phyloP scores from a whole-genome alignment of 2,329 filamentous ascomycete genomes.

The Plectosphaerella cucumerina region DNA sequence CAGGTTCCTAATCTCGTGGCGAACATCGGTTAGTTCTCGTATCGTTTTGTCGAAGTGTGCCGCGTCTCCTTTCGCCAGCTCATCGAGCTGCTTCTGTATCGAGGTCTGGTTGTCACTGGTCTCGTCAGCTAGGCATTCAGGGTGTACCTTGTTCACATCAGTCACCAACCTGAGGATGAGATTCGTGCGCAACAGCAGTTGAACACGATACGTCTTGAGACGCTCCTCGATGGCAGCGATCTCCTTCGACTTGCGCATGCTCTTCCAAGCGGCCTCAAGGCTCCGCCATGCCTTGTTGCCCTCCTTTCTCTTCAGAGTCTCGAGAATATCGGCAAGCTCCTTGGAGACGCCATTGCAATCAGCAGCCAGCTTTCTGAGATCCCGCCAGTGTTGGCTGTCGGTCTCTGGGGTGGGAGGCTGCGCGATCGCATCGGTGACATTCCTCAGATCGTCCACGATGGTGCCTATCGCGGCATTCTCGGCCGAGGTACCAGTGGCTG shows the following conservation, averaged over 20 bases:
- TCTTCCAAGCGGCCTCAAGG: neutral
- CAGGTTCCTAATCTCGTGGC: neutral
- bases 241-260: conserved; percentile 2
- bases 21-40: neutral
- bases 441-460: conserved; percentile 5
- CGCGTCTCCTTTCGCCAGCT: neutral
- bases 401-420: neutral
- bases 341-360: neutral
- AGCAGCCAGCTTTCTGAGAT: neutral
- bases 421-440: conserved; percentile 1
- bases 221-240: neutral
- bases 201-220: conserved; percentile 1
- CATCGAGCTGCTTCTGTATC: neutral
- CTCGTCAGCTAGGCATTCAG: neutral
- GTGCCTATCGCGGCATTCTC: conserved; percentile 9
- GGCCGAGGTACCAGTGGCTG: neutral
- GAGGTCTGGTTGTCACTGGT: conserved; percentile 1
- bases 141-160: neutral
- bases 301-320: neutral
- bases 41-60: neutral
- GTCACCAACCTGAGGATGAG: neutral
- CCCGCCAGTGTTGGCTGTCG: neutral
- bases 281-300: conserved; percentile 3
- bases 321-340: neutral
- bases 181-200: neutral